Evolutionary conservation across 2,329 filamentous ascomycete genomes (phyloP), one percentile per base, ranked within the genome.

Genomic region (Fusarium sp.): DNA sequence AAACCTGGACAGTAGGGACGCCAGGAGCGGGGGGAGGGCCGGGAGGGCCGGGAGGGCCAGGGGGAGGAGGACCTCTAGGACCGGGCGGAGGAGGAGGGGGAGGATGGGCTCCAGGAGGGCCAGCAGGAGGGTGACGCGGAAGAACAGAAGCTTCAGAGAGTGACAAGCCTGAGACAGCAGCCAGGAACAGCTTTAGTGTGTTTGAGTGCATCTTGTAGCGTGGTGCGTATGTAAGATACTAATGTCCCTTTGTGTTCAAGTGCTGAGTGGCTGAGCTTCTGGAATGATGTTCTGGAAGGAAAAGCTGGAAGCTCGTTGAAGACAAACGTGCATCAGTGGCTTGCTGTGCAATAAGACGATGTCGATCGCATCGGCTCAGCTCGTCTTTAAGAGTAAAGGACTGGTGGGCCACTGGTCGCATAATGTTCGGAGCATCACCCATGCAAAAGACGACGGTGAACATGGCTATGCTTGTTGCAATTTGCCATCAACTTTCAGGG

Each of bases 151-250:
- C 46, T 20, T 67, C 58, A 10, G 60, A 57, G 8, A 66, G 23
- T 3, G 56, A 36, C 34, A 67, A 15, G 38, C 58, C 55, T 31
- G 70, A 37, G 12, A 69, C 50, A 18, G 58, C 41, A 37, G 65
- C 62, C 42, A 72, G 41, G 41, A 72, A 37, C 20, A 71, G 40
- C 36, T 47, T 71, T 49, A 64, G 47, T 31, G 47, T 55, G 54
- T 60, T 56, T 26, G 58, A 62, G 52, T 50, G 41, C 70, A 72
- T 72, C 41, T 57, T 45, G 45, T 18, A 10, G 18, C 34, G 26
- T 41, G n/a, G 20, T 55, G 40, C 12, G 23, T 28, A 44, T 16
- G 23, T 28, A 44, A 28, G 26, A 54, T 30, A 45, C 40, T 36
- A 41, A 45, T 46, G 44, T 26, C 42, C 23, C 28, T 13, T 31